Conservation (phyloP, 2,329 filamentous ascomycete species). For the Monosporascus sp. region DNA sequence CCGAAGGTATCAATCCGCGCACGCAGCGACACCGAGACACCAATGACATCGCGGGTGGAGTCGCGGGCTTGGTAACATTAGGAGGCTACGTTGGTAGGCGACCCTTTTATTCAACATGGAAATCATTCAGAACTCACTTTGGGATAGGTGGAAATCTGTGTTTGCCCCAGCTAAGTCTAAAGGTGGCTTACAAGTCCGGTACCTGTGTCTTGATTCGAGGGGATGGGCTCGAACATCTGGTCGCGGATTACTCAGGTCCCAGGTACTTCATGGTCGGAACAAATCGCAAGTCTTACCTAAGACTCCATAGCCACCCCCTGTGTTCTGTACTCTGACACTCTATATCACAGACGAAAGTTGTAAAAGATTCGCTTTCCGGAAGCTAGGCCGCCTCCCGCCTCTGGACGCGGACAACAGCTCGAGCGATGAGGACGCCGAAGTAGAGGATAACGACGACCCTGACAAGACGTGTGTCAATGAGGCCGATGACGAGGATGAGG, state of each 20-base stretch:
- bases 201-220: conserved; percentile 8
- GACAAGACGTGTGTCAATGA: background rate
- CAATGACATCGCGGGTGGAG: conserved; percentile 2
- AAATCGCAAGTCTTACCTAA: background rate
- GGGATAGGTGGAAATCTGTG: background rate
- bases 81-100: conserved; percentile 4
- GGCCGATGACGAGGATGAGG: background rate
- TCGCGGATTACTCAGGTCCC: conserved; percentile 4
- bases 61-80: conserved; percentile 4
- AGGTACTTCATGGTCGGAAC: conserved; percentile 8
- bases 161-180: conserved; percentile 5
- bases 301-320: no score
- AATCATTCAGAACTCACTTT: no score
- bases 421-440: background rate
- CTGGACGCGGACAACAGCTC: background rate
- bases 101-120: no score
- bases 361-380: background rate
- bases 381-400: background rate
- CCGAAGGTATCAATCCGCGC: background rate
- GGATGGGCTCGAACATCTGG: conserved; percentile 6
- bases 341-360: conserved; percentile 2
- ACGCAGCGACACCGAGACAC: conserved; percentile 5
- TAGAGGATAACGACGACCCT: background rate
- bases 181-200: conserved; percentile 7
- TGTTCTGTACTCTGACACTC: no score